Conservation (phyloP, 768 basidiomycete species). For the Botryobasidium botryosum region DNA sequence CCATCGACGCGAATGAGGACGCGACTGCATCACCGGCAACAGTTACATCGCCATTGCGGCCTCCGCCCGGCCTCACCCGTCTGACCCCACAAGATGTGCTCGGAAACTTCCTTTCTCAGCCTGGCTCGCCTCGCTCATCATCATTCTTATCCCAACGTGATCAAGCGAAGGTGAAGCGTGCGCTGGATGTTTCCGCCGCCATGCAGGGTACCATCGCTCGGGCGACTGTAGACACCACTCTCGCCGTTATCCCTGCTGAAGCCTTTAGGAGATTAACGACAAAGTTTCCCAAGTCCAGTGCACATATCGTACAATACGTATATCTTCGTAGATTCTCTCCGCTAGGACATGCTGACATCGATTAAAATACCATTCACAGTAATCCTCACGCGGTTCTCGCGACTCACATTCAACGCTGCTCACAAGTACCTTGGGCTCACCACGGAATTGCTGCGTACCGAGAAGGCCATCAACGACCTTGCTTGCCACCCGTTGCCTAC, state of each 20-base stretch:
- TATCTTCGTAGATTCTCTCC: constrained; percentile 1
- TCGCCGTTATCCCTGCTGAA: constrained; percentile 98
- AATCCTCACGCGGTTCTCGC: constrained; percentile 86
- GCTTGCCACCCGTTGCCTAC: constrained; percentile 88
- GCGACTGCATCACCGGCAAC: no score
- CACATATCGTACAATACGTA: constrained; percentile 84
- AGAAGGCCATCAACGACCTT: constrained; percentile 93
- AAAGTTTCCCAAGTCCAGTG: constrained; percentile 93
- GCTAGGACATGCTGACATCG: constrained; percentile 6
- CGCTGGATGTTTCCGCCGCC: no score
- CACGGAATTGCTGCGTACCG: constrained; percentile 85
- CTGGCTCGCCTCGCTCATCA: no score
- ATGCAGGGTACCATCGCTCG: constrained; percentile 64
- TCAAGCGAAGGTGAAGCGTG: no score
- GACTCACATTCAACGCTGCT: constrained; percentile 94
- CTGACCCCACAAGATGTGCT: no score
- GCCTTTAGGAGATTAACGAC: constrained; percentile 88
- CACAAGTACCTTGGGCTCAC: constrained; percentile 94
- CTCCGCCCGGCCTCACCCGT: no score
- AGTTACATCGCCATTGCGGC: no score
- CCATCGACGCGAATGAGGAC: no score
- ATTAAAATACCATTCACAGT: constrained; percentile 29
- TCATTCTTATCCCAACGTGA: no score
- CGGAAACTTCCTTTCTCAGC: no score
- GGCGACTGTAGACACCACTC: constrained; percentile 82